Evolutionary conservation across 192 early-diverging fungal species (phyloP).

Genomic region (Linnemannia schmuckeri): DNA sequence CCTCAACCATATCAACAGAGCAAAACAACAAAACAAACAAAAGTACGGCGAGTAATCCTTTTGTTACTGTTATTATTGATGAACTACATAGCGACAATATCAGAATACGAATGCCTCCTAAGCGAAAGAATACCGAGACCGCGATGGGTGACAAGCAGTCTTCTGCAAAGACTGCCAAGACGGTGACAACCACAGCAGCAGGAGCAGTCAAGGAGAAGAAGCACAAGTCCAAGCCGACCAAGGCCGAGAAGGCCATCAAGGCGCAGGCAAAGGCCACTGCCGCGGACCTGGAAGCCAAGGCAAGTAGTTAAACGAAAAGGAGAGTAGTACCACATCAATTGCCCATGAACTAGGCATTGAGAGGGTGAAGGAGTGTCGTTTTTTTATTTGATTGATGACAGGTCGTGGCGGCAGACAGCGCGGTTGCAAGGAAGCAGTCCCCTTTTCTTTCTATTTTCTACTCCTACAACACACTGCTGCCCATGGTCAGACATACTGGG

Average conservation of each 20-base stretch:
- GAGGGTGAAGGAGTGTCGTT: slow-evolving; percentile 8
- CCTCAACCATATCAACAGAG: too few relatives aligned
- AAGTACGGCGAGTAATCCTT: too few relatives aligned
- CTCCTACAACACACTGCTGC: too few relatives aligned
- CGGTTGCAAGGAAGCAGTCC: not conserved
- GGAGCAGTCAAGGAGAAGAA: not conserved
- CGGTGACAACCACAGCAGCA: not conserved
- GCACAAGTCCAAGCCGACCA: not conserved
- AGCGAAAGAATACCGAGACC: slow-evolving; percentile 7
- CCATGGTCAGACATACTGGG: too few relatives aligned
- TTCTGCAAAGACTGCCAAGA: slow-evolving; percentile 17
- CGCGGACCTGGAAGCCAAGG: slow-evolving; percentile 9
- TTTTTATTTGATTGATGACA: not conserved
- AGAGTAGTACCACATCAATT: not conserved
- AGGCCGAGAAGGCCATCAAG: not conserved
- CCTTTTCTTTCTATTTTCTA: not conserved
- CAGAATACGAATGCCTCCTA: slow-evolving; percentile 12
- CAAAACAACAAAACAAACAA: too few relatives aligned
- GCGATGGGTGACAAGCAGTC: not conserved
- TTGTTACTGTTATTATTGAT: not conserved
- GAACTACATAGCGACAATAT: not conserved
- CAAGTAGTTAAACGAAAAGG: not conserved
- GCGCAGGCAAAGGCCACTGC: not conserved
- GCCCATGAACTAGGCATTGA: not conserved
- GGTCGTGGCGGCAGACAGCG: not conserved